Percentiles rank a stretch among this genome's conserved stretches.
Conservation (phyloP, 768 basidiomycete species). For the Tulasnella sp. region DNA sequence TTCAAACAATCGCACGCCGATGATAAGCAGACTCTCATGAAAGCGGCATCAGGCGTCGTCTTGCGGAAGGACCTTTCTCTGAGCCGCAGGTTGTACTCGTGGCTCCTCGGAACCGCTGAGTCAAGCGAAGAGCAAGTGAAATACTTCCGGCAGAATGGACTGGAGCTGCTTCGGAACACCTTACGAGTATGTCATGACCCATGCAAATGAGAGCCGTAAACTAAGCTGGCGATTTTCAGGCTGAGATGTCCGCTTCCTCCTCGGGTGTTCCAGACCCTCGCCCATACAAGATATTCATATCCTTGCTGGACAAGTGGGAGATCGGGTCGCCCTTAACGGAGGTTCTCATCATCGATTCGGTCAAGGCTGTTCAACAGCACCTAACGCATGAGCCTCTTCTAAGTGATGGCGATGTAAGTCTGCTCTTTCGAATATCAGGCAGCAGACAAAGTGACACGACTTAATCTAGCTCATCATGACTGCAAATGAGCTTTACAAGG, state of each 20-base stretch:
- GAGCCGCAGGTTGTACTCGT: slow-evolving; percentile 87
- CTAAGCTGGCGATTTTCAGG: slow-evolving; percentile 41
- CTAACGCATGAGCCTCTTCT: slow-evolving; percentile 44
- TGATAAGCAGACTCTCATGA: slow-evolving; percentile 81
- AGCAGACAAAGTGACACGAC: not conserved
- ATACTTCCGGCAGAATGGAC: slow-evolving; percentile 64
- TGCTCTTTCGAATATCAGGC: not conserved
- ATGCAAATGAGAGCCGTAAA: not conserved
- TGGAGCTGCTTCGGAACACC: slow-evolving; percentile 67
- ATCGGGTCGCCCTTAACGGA: slow-evolving; percentile 81
- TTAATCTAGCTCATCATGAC: slow-evolving; percentile 64
- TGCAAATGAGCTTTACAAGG: slow-evolving; percentile 84
- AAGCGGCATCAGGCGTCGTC: slow-evolving; percentile 81
- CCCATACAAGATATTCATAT: slow-evolving; percentile 95
- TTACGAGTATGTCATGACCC: slow-evolving; percentile 51
- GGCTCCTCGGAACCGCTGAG: slow-evolving; percentile 85
- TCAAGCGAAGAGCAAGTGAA: slow-evolving; percentile 66
- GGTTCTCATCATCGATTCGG: slow-evolving; percentile 69
- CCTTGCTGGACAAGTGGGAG: slow-evolving; percentile 95
- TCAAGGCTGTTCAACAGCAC: slow-evolving; percentile 49
- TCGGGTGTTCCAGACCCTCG: slow-evolving; percentile 72
- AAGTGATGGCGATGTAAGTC: not conserved
- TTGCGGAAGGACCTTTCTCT: slow-evolving; percentile 88
- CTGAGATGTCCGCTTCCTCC: slow-evolving; percentile 71
- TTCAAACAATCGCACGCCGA: slow-evolving; percentile 54